Evolutionary conservation across 352 stramenopile species (phyloP), one percentile per base, ranked within the genome.

Genomic region (Globisporangium recalcitrans): DNA sequence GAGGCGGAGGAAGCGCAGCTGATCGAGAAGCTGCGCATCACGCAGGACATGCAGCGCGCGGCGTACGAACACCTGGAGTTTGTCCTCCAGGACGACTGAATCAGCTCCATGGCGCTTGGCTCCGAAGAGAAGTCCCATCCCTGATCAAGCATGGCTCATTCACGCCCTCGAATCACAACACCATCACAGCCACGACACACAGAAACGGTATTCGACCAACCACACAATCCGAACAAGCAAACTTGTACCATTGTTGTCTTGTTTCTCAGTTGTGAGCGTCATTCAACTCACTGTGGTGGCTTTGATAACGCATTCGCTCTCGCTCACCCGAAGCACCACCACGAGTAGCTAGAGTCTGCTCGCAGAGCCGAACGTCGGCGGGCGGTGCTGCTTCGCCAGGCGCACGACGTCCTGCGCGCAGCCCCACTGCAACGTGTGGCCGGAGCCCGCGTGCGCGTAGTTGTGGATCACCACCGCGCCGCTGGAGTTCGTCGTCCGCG

Each of bases 381-480:
- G 55, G 9, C 55, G 58, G 36, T 70, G 71, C 58, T 65, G 52
- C 8, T 38, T 68, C 24, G 73, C 77, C 2, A 82, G 53, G 0
- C 38, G 46, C 51, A 82, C 70, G 21, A 88, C 81, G 24, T 87
- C 74, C 49, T 73, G 60, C 13, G 81, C 81, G 51, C 81, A 90
- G 0, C 78, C 81, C 77, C 81, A 87, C 48, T 90, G 81, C 44
- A 90, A 63, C 13, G 81, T 90, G 62, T 90, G 81, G 29, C 81
- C 81, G 26, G 77, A 88, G 38, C 81, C 81, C 9, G 62, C 77
- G 36, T 90, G 81, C 4, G 70, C 81, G 34, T 90, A 90, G 69
- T 88, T 90, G 70, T 90, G 78, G 68, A 90, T 82, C 34, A 88
- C 64, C 5, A 80, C 0, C 0, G 81, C 78, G 6, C 81, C 78